phyloP scores from a whole-genome alignment of 1,139 yeast species.

The Candida neerlandica region DNA sequence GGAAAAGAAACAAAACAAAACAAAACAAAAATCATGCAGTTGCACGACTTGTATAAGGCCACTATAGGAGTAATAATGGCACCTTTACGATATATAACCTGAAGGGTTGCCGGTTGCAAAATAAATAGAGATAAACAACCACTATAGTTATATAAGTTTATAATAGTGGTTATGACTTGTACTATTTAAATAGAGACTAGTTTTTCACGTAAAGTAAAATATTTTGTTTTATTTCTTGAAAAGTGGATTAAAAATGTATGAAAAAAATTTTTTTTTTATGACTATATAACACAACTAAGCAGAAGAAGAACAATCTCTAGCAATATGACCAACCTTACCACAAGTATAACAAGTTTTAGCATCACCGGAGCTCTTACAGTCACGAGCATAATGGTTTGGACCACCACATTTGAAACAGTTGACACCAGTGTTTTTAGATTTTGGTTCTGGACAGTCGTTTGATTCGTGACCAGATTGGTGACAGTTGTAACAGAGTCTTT shows the following conservation, averaged over 20 bases:
- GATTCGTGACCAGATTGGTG: constrained; percentile 90
- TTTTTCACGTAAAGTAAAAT: neutral
- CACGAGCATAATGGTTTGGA: constrained; percentile 90
- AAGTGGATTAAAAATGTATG: neutral
- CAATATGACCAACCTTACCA: constrained; percentile 86
- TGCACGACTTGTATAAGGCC: neutral
- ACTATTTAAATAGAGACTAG: neutral
- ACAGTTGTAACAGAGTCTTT: constrained; percentile 91
- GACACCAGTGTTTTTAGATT: constrained; percentile 64
- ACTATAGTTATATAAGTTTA: neutral
- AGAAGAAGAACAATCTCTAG: constrained; percentile 72
- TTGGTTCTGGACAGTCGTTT: constrained; percentile 84
- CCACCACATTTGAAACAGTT: constrained; percentile 93
- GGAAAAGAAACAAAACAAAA: too few relatives aligned
- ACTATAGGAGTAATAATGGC: neutral
- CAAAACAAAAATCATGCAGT: too few relatives aligned
- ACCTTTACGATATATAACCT: neutral
- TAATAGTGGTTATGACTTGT: neutral
- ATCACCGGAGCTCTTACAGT: constrained; percentile 53
- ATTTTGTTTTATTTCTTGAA: neutral
- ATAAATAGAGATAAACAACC: neutral
- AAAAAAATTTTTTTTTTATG: neutral
- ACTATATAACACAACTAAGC: constrained; percentile 16
- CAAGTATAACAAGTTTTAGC: constrained; percentile 84
- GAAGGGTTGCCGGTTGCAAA: neutral